phyloP scores from a whole-genome alignment of 805 yeast genomes.

The Candida dendrica region DNA sequence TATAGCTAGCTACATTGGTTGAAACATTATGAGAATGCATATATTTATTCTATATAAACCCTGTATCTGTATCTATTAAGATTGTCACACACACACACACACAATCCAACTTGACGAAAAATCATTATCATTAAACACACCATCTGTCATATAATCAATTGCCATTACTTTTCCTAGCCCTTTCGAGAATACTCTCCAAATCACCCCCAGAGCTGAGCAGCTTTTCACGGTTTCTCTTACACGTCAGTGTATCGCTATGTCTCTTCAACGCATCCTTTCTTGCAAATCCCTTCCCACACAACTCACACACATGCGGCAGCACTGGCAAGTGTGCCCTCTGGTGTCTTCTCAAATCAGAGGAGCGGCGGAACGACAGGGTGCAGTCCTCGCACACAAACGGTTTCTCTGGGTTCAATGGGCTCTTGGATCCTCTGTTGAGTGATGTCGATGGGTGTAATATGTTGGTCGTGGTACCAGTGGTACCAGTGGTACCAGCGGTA shows the following conservation, averaged over 20 bases:
- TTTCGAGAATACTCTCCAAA: conserved; percentile 24
- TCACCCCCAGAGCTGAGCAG: conserved; percentile 30
- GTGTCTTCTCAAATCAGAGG: conserved; percentile 67
- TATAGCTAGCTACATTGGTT: no score
- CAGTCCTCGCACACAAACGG: conserved; percentile 56
- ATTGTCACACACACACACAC: no score
- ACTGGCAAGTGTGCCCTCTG: conserved; percentile 67
- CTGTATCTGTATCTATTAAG: not conserved
- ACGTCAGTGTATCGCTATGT: conserved; percentile 67
- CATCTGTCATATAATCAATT: no score
- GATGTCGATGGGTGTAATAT: not conserved
- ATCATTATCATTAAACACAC: not conserved
- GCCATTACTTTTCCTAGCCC: conserved; percentile 9
- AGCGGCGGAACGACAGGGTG: conserved; percentile 54
- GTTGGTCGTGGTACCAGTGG: not conserved
- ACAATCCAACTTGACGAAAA: not conserved
- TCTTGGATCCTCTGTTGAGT: not conserved
- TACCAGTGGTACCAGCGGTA: not conserved
- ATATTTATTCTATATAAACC: no score
- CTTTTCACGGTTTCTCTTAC: conserved; percentile 63
- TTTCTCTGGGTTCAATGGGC: conserved; percentile 19
- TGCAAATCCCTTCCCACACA: conserved; percentile 79
- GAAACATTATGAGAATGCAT: no score
- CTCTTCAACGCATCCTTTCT: conserved; percentile 76
- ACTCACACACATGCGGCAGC: conserved; percentile 67